Base-by-base conservation (phyloP, 2,329 filamentous ascomycete species). In the Colletotrichum neosansevieriae region DNA sequence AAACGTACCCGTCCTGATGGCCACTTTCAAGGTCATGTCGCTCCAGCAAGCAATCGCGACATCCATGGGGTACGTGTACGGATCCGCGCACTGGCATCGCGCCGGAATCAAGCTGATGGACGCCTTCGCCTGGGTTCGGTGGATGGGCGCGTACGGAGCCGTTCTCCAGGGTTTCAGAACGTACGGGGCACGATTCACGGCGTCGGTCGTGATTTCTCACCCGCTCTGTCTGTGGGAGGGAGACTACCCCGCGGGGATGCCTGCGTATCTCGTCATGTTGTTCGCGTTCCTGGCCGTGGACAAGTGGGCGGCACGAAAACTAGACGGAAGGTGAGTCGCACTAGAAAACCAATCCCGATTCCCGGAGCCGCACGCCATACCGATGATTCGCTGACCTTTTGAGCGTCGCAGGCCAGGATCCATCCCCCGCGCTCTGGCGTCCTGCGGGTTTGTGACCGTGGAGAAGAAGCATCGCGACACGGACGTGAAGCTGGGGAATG, bases 261-360 rank as follows among this genome's bases (percentile, higher is more conserved):
- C 67, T 57, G 13, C 57, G 32, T 63, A 57, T 17, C 13, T 42
- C 36, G 44, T 44, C 49, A 32, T 67, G 12, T 19, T 51, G 29
- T 36, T 38, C 13, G 24, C 21, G 54, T 44, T 68, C 54, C 44
- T 69, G 32, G 57, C 36, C 29, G 34, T 69, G 19, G 63, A 63
- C 63, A 69, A 67, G 63, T 69, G 67, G 67, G 63, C 63, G 47
- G 53, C 67, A 66, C 62, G 63, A 66, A 69, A 67, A 69, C 44
- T 67, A 15, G 53, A 67, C 63, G 67, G 62, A 67, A 69, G 17
- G 63, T 67, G 11, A 62, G 63, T 58, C 32, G 40, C 60, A 38
- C 65, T 65, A 68, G 65, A 50, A 29, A 45, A 56, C 21, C 54
- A 21, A 21, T 36, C 49, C 54, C 44, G 29, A n/a, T n/a, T n/a